Evolutionary conservation across 257 asterid genomes (phyloP), one percentile per base, ranked within the genome.

Genomic region (Penstemon newberryi): DNA sequence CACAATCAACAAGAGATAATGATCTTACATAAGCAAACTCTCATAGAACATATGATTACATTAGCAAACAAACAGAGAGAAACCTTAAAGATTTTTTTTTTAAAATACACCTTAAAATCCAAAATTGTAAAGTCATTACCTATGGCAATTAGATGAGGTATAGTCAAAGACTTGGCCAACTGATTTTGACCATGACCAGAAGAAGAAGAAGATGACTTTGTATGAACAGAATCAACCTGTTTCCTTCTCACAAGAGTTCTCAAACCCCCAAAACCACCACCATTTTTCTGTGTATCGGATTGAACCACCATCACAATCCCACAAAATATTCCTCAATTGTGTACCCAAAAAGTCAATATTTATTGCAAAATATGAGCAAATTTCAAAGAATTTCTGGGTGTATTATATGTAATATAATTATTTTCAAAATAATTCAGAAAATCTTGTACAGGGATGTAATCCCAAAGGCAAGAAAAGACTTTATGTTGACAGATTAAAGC

Each of bases 141-240:
- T 55, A 91, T 86, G 56, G 92, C 96, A 67, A 88, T 78, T 56
- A 91, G 96, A 83, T 91, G 92, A 80, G 96, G 92, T 47, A 86
- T 63, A 47, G 95, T 82, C 55, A 91, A 75, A 69, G 90, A 83
- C 80, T 81, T 91, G 53, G 97, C 91, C 82, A 91, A 75, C 72
- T 79, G 78, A 66, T 70, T 80, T 65, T 81, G 87, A 70, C 78
- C 83, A 55, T 78, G 56, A 15, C 76, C 81, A 39, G 81, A 70
- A 66, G 33, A 25, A 25, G 33, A 25, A 25, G 87, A 79, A 59
- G 86, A 64, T 9, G 90, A 36, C 58, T 57, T 70, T 13, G 89
- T 56, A 70, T 73, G 80, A 64, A 78, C 82, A 62, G 91, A 88
- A 80, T 91, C 97, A 65, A 92, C 98, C 86, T 78, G 96, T 70